phyloP scores from a whole-genome alignment of 83 land plant species.

The Larix sibirica region DNA sequence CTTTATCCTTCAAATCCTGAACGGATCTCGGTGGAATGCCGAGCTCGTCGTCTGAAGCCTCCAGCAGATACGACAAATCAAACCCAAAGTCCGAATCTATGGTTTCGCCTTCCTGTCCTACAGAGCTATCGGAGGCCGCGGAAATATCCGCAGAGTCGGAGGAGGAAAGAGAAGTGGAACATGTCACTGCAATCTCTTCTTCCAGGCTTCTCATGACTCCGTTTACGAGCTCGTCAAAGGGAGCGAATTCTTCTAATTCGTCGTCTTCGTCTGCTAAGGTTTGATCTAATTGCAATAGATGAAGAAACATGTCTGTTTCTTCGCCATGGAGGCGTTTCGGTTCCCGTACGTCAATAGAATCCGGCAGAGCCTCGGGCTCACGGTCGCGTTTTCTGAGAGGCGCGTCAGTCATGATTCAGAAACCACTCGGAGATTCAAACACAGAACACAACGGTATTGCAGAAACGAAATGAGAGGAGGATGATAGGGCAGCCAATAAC shows the following conservation, averaged over 20 bases:
- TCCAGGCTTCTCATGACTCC: background rate
- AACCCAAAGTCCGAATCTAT: no score
- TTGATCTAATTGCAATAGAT: background rate
- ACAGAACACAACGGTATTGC: background rate
- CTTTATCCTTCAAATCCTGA: no score
- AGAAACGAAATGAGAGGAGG: no score
- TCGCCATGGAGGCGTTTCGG: background rate
- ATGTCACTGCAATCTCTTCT: background rate
- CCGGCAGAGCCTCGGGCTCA: background rate
- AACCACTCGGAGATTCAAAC: background rate
- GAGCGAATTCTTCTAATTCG: background rate
- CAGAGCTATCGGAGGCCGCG: no score
- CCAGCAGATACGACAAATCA: no score
- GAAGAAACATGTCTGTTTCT: background rate
- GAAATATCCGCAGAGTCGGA: background rate
- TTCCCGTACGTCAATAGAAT: background rate
- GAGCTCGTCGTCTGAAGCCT: no score
- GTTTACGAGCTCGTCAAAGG: background rate
- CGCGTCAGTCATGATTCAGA: background rate
- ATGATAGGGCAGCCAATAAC: background rate
- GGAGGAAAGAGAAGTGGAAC: background rate
- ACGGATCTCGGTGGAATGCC: no score
- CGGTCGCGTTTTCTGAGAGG: background rate
- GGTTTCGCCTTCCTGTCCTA: no score
- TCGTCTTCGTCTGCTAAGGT: background rate